Percentiles rank a stretch among this genome's conserved stretches.
Conservation (phyloP, 805 yeast species). For the Millerozyma miso region DNA sequence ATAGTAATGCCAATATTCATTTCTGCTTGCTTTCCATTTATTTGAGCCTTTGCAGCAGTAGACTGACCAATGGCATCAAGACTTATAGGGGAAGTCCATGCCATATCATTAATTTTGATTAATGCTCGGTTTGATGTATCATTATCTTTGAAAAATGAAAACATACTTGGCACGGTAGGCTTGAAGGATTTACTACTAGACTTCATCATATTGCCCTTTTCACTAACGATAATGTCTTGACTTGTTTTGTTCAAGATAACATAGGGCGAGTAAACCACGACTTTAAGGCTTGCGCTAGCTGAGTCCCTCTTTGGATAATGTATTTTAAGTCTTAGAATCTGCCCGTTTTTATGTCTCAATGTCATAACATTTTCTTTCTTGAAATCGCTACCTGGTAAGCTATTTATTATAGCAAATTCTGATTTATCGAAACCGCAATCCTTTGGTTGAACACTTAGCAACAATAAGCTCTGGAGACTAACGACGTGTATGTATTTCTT, state of each 20-base stretch:
- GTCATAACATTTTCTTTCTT: conserved; percentile 50
- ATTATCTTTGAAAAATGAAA: conserved; percentile 66
- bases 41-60: conserved; percentile 46
- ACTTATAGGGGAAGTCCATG: conserved; percentile 69
- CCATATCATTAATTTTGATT: conserved; percentile 62
- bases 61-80: conserved; percentile 89
- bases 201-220: conserved; percentile 52
- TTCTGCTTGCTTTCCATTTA: conserved; percentile 52
- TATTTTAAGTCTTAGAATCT: conserved; percentile 56
- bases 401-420: conserved; percentile 71
- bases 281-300: conserved; percentile 56
- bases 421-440: conserved; percentile 59
- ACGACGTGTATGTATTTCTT: conserved; percentile 78
- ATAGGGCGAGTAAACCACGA: conserved; percentile 80
- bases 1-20: conserved; percentile 72
- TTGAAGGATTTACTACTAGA: conserved; percentile 38
- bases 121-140: conserved; percentile 64
- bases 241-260: conserved; percentile 79
- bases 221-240: conserved; percentile 53
- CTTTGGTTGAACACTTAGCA: conserved; percentile 65
- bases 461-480: conserved; percentile 62
- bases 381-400: conserved; percentile 51
- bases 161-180: conserved; percentile 59
- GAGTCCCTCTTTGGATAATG: conserved; percentile 54
- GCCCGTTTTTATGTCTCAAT: conserved; percentile 61